phyloP scores from a whole-genome alignment of 257 asterid genomes.

The Przewalskia tangutica region DNA sequence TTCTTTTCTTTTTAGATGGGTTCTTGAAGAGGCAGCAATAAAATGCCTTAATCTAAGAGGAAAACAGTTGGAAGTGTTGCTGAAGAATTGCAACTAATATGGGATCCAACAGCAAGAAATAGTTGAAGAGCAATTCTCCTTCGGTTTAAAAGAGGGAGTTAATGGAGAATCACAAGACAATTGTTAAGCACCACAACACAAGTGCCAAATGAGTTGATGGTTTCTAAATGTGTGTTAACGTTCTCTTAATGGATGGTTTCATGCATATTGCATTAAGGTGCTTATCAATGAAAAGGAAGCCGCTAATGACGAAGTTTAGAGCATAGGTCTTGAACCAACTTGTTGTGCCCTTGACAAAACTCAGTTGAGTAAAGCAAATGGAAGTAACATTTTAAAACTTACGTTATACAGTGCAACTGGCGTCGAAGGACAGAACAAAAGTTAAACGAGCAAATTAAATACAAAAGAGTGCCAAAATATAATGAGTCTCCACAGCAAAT shows the following conservation, averaged over 20 bases:
- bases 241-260: background rate
- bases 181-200: no score
- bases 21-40: background rate
- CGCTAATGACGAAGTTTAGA: background rate
- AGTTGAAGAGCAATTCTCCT: background rate
- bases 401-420: background rate
- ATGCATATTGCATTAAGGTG: background rate
- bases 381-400: background rate
- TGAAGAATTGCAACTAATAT: background rate
- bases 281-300: background rate
- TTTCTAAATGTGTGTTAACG: background rate
- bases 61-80: background rate
- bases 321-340: background rate
- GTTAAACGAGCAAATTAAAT: background rate
- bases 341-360: background rate
- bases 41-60: background rate
- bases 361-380: background rate
- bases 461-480: background rate
- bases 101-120: background rate
- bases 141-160: background rate
- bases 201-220: no score
- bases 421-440: background rate
- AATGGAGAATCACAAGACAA: no score
- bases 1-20: background rate
- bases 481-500: background rate